Evolutionary conservation across 805 yeast genomes (phyloP), one percentile per base, ranked within the genome.

Genomic region (Metschnikowia lunata): DNA sequence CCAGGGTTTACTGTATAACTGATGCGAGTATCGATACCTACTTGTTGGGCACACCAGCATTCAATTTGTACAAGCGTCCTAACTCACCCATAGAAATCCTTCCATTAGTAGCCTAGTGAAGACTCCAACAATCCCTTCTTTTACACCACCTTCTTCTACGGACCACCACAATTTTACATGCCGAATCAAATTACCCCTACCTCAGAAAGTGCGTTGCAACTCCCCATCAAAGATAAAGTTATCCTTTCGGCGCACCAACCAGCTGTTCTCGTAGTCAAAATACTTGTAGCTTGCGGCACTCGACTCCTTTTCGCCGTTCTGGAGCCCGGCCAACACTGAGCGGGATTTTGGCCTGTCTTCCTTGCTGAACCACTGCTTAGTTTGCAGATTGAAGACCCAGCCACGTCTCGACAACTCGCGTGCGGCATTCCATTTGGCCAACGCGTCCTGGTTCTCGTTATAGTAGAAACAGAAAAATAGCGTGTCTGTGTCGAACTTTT

Each of bases 381-480:
- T 75, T 42, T 80, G 82, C 50, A 76, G 79, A 64, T 86, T 87
- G 61, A 77, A 74, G 40, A 80, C 71, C 99, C 99, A 91, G 26
- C 91, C 88, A 56, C 96, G 77, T 47, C 76, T 75, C 49, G 72
- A 66, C 48, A 91, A 74, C 66, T 91, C 97, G 54, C 80, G 76
- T 2, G 97, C 95, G 4, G 97, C 86, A 45, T 71, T 66, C 59
- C 63, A 63, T 42, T 62, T 67, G 42, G 72, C 66, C 39, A 67
- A 54, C 46, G 57, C 56, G 50, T 66, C 66, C 28, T 45, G 54
- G 14, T 57, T 59, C 40, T 69, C 76, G 53, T 82, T 78, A 63
- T 89, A 93, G 68, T 93, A 93, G 66, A 93, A 93, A 40, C 91
- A 85, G 72, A 87, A 93, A 54, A 91, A 90, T 53, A 93, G 66